Base-by-base conservation (phyloP, 257 asterid species). In the Hygrophila difformis region DNA sequence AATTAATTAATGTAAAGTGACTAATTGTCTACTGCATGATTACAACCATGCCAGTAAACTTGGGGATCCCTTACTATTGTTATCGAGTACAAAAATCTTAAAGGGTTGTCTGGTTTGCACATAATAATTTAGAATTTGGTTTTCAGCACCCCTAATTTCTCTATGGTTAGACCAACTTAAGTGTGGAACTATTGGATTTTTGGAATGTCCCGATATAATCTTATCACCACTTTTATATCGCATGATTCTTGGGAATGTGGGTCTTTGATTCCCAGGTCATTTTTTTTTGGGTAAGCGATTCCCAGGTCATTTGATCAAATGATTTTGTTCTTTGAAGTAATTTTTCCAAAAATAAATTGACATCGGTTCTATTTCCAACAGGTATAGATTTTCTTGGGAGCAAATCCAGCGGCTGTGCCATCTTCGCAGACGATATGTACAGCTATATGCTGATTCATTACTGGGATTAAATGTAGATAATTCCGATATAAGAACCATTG, bases 331-430 rank as follows among this genome's bases (percentile, higher is more conserved):
- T 46, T 40, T 26, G 31, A 26, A 8, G 31, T 26, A 26, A 3
- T 26, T 26, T 26, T 26, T 26, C 7, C 4, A 8, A 24, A 24
- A 8, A 26, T 26, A 8, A 3, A 8, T 5, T 26, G 4, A 26
- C 31, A 39, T 44, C 39, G 33, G 49, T 52, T 50, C 55, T 38
- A 42, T 35, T 57, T 56, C 57, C 56, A 62, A 45, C 93, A 91
- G 98, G 55, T 91, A 79, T 23, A 80, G 89, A 19, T 70, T 79
- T 73, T 85, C 98, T 3, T 86, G 98, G 98, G 93, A 84, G 56
- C 86, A 77, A 65, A 80, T 86, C 59, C 83, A 72, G 75, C 63
- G 69, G 52, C 63, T 91, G 26, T 91, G 98, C 62, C 77, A 65
- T 74, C 88, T 80, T 49, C 95, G 96, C 51, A 76, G 95, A 68